A percentile compares a stretch with the other conserved stretches of the same genome.
Evolutionary conservation across 306 rosid genomes (phyloP).

Genomic region (Acmispon strigosus): DNA sequence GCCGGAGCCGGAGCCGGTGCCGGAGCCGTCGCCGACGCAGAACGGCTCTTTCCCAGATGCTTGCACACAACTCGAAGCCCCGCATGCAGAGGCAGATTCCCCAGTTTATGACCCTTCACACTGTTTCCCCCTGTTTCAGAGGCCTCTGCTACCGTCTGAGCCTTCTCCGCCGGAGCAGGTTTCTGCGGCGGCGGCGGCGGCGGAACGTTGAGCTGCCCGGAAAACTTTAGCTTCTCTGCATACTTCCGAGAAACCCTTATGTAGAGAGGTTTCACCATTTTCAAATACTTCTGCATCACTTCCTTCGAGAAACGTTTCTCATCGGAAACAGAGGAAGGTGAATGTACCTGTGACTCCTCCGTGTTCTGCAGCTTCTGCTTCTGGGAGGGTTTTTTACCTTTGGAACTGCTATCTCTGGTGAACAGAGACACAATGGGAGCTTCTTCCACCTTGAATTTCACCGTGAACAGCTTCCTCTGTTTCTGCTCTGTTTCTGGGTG

Average conservation of each 20-base stretch:
- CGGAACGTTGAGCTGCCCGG: constrained; percentile 39
- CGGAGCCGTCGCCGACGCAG: constrained; percentile 57
- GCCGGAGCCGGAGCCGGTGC: constrained; percentile 25
- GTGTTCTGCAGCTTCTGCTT: constrained; percentile 20
- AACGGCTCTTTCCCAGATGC: constrained; percentile 80
- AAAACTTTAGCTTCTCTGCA: constrained; percentile 52
- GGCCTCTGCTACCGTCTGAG: constrained; percentile 2
- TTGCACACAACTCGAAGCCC: constrained; percentile 69
- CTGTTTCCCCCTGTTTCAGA: constrained; percentile 16
- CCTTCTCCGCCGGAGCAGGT: constrained; percentile 17
- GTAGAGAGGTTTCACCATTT: constrained; percentile 77
- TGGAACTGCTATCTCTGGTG: constrained; percentile 70
- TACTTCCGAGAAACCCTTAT: constrained; percentile 56
- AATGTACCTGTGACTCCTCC: constrained; percentile 17
- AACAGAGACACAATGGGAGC: constrained; percentile 74
- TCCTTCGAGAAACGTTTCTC: constrained; percentile 70
- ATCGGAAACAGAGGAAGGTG: constrained; percentile 24
- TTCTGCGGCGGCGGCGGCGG: neutral
- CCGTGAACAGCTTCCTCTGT: constrained; percentile 48
- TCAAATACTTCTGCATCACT: constrained; percentile 62
- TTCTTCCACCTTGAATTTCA: constrained; percentile 77
- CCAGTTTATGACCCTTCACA: constrained; percentile 37
- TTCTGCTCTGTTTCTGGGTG: neutral
- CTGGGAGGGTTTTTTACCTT: constrained; percentile 3
- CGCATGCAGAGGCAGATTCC: constrained; percentile 41